These are phyloP conservation scores for Penstemon davidsonii DNA, from an alignment of 257 asterid genomes.

Conservation along the genomic window DNA sequence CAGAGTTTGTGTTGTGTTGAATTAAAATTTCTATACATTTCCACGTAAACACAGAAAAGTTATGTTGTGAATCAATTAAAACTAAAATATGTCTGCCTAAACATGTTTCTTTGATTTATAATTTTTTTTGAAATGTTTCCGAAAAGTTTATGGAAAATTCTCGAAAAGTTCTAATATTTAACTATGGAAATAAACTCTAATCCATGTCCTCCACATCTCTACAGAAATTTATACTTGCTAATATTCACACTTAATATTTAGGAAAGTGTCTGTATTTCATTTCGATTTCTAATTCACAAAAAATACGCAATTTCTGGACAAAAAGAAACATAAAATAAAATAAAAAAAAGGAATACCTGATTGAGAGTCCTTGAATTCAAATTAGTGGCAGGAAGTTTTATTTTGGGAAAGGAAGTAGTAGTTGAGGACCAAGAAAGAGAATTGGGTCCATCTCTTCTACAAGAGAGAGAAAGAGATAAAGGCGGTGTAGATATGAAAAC, in stretches of 20 bases:
- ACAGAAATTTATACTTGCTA: background rate
- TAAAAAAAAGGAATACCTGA: slow-evolving; percentile 40
- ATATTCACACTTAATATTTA: background rate
- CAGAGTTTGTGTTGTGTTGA: too few species aligned
- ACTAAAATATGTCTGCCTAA: too few species aligned
- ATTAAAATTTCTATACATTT: too few species aligned
- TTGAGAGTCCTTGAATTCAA: slow-evolving; percentile 27
- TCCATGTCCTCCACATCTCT: background rate
- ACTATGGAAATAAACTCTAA: background rate
- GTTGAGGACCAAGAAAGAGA: slow-evolving; percentile 64
- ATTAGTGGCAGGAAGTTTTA: slow-evolving; percentile 36
- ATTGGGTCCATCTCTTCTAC: slow-evolving; percentile 26
- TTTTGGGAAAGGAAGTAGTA: slow-evolving; percentile 51
- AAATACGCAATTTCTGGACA: background rate
- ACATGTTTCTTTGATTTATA: too few species aligned
- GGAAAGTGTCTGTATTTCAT: background rate
- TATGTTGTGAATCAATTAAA: too few species aligned
- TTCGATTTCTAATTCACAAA: slow-evolving; percentile 3
- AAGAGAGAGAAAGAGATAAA: slow-evolving; percentile 39
- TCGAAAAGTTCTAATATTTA: too few species aligned
- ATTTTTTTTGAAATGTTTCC: too few species aligned
- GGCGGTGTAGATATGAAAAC: slow-evolving; percentile 36
- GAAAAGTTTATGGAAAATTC: too few species aligned
- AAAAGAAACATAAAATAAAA: slow-evolving; percentile 4
- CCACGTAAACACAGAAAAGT: too few species aligned